Evolutionary conservation across 495 filamentous ascomycete genomes (phyloP).

Genomic region (Xylona heveae): DNA sequence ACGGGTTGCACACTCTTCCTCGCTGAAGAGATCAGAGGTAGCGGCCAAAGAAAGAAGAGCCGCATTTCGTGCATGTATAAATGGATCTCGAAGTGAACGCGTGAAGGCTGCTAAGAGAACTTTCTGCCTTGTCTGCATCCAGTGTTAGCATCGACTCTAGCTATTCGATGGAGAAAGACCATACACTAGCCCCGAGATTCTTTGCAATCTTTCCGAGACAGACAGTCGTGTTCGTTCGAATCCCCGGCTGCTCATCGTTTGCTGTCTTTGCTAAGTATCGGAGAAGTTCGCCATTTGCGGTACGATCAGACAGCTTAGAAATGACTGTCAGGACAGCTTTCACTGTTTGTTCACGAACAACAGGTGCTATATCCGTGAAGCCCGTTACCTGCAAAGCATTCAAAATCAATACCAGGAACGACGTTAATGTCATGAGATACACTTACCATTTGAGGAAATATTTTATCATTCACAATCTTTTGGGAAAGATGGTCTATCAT

Average conservation of each 20-base stretch:
- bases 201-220: constrained; percentile 90
- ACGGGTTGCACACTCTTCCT: constrained; percentile 73
- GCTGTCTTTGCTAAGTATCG: constrained; percentile 86
- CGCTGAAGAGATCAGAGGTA: constrained; percentile 67
- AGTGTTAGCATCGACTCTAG: not conserved
- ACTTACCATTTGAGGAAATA: constrained; percentile 77
- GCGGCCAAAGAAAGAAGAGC: constrained; percentile 67
- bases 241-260: constrained; percentile 94
- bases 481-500: constrained; percentile 87
- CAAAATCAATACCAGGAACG: constrained; percentile 1
- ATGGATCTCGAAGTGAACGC: constrained; percentile 75
- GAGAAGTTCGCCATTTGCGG: constrained; percentile 80
- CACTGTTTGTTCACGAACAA: constrained; percentile 87
- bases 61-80: constrained; percentile 80
- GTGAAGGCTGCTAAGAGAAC: constrained; percentile 84
- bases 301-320: constrained; percentile 73
- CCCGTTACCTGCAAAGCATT: constrained; percentile 42
- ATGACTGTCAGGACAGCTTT: constrained; percentile 78
- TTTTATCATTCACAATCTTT: constrained; percentile 85
- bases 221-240: constrained; percentile 94
- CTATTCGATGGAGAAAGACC: constrained; percentile 4
- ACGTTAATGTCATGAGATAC: constrained; percentile 1
- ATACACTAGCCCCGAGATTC: constrained; percentile 51
- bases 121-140: constrained; percentile 45
- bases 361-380: constrained; percentile 74